These are phyloP conservation scores for Mycogone perniciosa DNA, from an alignment of 2,329 filamentous ascomycete genomes.

Conservation along the genomic window DNA sequence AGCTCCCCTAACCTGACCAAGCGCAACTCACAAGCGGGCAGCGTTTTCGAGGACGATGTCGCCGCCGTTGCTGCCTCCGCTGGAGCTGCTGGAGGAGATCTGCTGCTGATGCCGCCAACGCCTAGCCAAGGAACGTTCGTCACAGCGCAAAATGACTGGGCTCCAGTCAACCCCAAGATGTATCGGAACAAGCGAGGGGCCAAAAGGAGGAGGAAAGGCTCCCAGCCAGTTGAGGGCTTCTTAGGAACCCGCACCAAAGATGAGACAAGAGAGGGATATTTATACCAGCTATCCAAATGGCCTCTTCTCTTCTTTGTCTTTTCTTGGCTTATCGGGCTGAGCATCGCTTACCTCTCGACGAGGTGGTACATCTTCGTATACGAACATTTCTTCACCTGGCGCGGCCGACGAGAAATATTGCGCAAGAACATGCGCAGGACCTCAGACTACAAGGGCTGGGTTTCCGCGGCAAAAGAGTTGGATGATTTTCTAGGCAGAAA, in stretches of 20 bases:
- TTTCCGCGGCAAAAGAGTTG: slow-evolving; percentile 68
- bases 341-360: slow-evolving; percentile 67
- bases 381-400: slow-evolving; percentile 87
- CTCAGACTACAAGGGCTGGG: slow-evolving; percentile 76
- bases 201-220: slow-evolving; percentile 31
- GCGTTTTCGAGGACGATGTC: slow-evolving; percentile 27
- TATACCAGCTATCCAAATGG: slow-evolving; percentile 88
- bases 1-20: slow-evolving; percentile 38
- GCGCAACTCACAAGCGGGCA: slow-evolving; percentile 30
- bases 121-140: slow-evolving; percentile 55
- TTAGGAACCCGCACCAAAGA: slow-evolving; percentile 63
- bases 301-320: slow-evolving; percentile 76
- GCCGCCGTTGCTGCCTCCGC: slow-evolving; percentile 33
- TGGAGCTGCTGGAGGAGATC: slow-evolving; percentile 33
- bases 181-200: slow-evolving; percentile 33
- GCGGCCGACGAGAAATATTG: slow-evolving; percentile 67
- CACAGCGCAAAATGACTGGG: slow-evolving; percentile 92
- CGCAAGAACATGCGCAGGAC: slow-evolving; percentile 65
- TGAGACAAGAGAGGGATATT: slow-evolving; percentile 88
- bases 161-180: slow-evolving; percentile 72
- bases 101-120: slow-evolving; percentile 19
- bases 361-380: slow-evolving; percentile 87
- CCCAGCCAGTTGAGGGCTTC: slow-evolving; percentile 34
- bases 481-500: slow-evolving; percentile 77
- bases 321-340: slow-evolving; percentile 71